A percentile compares a stretch with the other conserved stretches of the same genome.
Evolutionary conservation across 805 yeast genomes (phyloP).

Genomic region (Kluyveromyces wickerhamii): DNA sequence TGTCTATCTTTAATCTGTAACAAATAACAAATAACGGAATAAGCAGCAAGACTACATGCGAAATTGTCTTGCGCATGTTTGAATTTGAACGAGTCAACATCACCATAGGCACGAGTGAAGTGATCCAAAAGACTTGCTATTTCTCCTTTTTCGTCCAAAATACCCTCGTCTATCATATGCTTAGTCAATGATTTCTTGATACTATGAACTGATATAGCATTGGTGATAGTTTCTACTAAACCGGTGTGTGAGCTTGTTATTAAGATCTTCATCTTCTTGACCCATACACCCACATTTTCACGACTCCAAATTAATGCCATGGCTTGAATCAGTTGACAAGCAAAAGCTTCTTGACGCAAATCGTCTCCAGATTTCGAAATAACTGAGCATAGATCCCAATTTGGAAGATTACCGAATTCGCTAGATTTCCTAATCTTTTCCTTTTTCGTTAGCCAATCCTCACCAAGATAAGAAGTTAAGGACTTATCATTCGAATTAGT

Average conservation of each 20-base stretch:
- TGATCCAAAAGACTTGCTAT: constrained; percentile 74
- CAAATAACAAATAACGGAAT: constrained; percentile 82
- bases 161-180: constrained; percentile 56
- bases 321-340: constrained; percentile 85
- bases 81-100: constrained; percentile 43
- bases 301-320: constrained; percentile 79
- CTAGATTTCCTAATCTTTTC: constrained; percentile 73
- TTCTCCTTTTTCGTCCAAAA: constrained; percentile 51
- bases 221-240: constrained; percentile 89
- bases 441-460: constrained; percentile 84
- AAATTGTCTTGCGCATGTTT: constrained; percentile 77
- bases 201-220: constrained; percentile 89
- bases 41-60: constrained; percentile 81
- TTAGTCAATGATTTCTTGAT: constrained; percentile 88
- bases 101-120: constrained; percentile 69
- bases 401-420: constrained; percentile 73
- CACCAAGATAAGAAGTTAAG: constrained; percentile 59
- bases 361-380: constrained; percentile 96
- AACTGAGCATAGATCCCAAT: constrained; percentile 94
- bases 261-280: constrained; percentile 83
- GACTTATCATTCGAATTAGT: constrained; percentile 27
- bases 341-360: constrained; percentile 94
- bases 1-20: constrained; percentile 94
- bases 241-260: constrained; percentile 89
- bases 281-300: constrained; percentile 72